phyloP scores from a whole-genome alignment of 1,284 basidiomycete genomes.

The Cryptococcus neoformans region DNA sequence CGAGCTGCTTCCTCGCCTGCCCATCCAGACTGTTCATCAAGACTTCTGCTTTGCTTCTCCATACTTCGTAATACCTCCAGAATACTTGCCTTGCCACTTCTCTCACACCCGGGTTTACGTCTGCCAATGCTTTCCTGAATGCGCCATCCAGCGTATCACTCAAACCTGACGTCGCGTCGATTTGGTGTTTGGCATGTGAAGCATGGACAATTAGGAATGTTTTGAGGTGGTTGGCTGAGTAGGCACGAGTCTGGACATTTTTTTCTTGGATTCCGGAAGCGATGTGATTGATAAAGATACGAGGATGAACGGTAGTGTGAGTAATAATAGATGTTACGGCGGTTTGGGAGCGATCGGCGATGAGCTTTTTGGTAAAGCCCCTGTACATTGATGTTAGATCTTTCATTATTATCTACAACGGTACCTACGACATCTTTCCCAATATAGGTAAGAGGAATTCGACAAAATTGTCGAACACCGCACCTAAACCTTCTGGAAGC shows the following conservation, averaged over 20 bases:
- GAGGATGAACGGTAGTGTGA: conserved; percentile 68
- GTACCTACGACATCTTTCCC: conserved; percentile 65
- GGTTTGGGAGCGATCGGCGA: conserved; percentile 79
- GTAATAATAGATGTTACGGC: conserved; percentile 66
- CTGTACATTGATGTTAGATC: conserved; percentile 33
- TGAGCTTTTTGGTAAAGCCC: conserved; percentile 92
- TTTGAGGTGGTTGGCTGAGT: conserved; percentile 64
- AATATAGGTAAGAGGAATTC: conserved; percentile 72
- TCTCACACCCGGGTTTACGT: conserved; percentile 75
- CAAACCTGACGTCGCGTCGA: conserved; percentile 61
- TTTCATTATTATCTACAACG: background rate
- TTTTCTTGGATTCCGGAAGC: conserved; percentile 77
- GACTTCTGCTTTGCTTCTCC: conserved; percentile 63
- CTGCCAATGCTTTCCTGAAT: conserved; percentile 67
- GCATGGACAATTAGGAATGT: conserved; percentile 70
- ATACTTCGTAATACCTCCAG: conserved; percentile 75
- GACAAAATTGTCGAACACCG: conserved; percentile 69
- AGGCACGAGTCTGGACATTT: conserved; percentile 72
- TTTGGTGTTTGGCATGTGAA: conserved; percentile 58
- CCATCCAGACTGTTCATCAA: conserved; percentile 71
- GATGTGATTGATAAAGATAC: conserved; percentile 67
- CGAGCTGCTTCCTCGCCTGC: conserved; percentile 73
- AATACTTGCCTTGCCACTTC: conserved; percentile 71
- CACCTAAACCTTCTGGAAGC: conserved; percentile 66
- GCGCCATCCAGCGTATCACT: conserved; percentile 68